A percentile compares a stretch with the other conserved stretches of the same genome.
phyloP scores from a whole-genome alignment of 2,329 filamentous ascomycete species.

The Arthrobotrys musiformis region DNA sequence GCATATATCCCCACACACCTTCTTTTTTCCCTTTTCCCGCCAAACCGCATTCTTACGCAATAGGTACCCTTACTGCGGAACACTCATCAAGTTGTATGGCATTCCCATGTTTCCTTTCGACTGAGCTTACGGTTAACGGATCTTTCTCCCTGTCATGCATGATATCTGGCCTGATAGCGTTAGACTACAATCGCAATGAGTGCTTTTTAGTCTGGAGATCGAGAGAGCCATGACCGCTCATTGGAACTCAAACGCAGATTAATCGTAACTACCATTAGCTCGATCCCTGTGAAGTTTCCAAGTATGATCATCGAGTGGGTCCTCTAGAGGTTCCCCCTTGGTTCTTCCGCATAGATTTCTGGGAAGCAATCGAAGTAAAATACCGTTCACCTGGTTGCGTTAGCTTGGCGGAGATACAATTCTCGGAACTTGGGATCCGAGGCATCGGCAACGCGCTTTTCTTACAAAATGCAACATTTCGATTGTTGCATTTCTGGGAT shows the following conservation, averaged over 20 bases:
- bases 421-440: neutral
- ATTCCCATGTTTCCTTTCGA: neutral
- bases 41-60: constrained; percentile 24
- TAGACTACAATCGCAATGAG: constrained; percentile 22
- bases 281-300: neutral
- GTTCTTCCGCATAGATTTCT: neutral
- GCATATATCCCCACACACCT: constrained; percentile 35
- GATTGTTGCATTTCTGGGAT: too few species aligned
- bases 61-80: constrained; percentile 1
- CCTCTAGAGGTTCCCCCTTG: neutral
- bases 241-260: too few species aligned
- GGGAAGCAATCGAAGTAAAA: neutral
- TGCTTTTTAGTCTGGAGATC: constrained; percentile 14
- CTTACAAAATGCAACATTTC: neutral
- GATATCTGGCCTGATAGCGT: constrained; percentile 31
- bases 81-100: neutral
- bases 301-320: neutral
- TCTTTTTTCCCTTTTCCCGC: neutral
- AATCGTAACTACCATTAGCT: neutral
- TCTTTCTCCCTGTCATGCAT: constrained; percentile 33
- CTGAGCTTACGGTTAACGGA: constrained; percentile 13
- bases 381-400: neutral
- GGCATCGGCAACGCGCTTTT: neutral
- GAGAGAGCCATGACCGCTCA: too few species aligned
- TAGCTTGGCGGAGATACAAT: constrained; percentile 1